These are phyloP conservation scores for Hanseniaspora hatyaiensis DNA, from an alignment of 805 yeast genomes.

Conservation along the genomic window DNA sequence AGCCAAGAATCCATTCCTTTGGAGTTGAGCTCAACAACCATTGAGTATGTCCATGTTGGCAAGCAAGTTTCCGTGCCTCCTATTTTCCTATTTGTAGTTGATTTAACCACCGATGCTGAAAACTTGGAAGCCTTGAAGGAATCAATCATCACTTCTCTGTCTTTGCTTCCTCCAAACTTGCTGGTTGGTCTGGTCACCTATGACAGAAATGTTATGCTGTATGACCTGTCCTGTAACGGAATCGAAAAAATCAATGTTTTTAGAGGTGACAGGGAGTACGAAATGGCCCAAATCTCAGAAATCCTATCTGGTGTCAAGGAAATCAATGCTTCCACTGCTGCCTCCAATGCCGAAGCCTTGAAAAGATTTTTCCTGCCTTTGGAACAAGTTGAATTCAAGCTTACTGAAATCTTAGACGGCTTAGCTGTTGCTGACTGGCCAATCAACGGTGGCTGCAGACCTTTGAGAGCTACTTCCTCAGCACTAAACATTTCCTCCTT, in stretches of 20 bases:
- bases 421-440: constrained; percentile 82
- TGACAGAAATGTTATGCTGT: constrained; percentile 84
- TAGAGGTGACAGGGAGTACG: constrained; percentile 79
- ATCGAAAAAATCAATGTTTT: constrained; percentile 70
- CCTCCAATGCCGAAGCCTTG: constrained; percentile 25
- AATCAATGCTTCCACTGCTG: constrained; percentile 26
- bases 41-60: constrained; percentile 64
- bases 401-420: constrained; percentile 67
- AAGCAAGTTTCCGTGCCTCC: constrained; percentile 80
- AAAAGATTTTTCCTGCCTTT: constrained; percentile 63
- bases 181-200: constrained; percentile 72
- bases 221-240: constrained; percentile 60
- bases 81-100: constrained; percentile 72
- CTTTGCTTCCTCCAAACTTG: constrained; percentile 79
- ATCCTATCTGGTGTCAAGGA: constrained; percentile 48
- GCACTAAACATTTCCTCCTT: constrained; percentile 79
- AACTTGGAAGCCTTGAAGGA: constrained; percentile 76
- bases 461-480: constrained; percentile 85
- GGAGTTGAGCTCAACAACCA: constrained; percentile 65
- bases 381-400: constrained; percentile 68
- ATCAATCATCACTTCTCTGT: constrained; percentile 59
- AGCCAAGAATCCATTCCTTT: constrained; percentile 67
- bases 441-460: constrained; percentile 68
- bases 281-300: constrained; percentile 42
- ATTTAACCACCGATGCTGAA: constrained; percentile 80